Conservation (phyloP, 202 grass and related monocot genomes). For the Bolboschoenoplectus hybrid region DNA sequence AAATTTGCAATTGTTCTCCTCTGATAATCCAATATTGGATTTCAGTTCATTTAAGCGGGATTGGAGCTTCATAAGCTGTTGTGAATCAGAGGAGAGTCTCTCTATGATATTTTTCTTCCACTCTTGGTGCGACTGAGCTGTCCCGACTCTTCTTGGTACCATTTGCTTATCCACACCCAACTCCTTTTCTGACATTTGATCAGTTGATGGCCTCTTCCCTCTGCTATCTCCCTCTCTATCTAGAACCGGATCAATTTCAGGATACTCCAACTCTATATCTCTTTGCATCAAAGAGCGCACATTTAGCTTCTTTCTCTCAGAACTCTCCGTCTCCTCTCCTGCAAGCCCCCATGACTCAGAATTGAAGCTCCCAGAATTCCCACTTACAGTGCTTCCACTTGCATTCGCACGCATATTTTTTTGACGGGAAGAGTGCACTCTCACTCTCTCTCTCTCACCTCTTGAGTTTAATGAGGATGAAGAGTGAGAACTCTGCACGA, state of each 20-base stretch:
- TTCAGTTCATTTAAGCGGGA: constrained; percentile 67
- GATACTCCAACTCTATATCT: constrained; percentile 53
- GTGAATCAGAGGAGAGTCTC: constrained; percentile 65
- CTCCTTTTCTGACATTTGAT: constrained; percentile 66
- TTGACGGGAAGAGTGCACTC: constrained; percentile 40
- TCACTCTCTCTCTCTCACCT: constrained; percentile 39
- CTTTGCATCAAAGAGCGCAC: constrained; percentile 36
- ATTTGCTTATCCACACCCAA: constrained; percentile 75
- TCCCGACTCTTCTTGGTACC: constrained; percentile 39
- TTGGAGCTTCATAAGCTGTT: constrained; percentile 58
- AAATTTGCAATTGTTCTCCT: constrained; percentile 31
- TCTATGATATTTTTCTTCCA: constrained; percentile 85
- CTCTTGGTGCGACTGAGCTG: constrained; percentile 50
- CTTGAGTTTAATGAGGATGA: constrained; percentile 27
- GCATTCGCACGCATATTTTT: constrained; percentile 43
- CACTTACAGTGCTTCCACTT: constrained; percentile 38
- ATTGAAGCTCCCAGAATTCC: constrained; percentile 52
- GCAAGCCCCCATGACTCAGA: constrained; percentile 54
- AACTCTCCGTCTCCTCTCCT: constrained; percentile 6
- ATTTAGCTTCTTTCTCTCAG: constrained; percentile 37
- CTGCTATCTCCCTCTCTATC: constrained; percentile 52
- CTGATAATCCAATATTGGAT: constrained; percentile 44
- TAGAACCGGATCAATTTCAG: constrained; percentile 50
- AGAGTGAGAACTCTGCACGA: constrained; percentile 67
- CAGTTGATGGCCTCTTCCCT: constrained; percentile 42